These are phyloP conservation scores for Piromyces sp. DNA, from an alignment of 192 early-diverging fungal species.

Conservation along the genomic window DNA sequence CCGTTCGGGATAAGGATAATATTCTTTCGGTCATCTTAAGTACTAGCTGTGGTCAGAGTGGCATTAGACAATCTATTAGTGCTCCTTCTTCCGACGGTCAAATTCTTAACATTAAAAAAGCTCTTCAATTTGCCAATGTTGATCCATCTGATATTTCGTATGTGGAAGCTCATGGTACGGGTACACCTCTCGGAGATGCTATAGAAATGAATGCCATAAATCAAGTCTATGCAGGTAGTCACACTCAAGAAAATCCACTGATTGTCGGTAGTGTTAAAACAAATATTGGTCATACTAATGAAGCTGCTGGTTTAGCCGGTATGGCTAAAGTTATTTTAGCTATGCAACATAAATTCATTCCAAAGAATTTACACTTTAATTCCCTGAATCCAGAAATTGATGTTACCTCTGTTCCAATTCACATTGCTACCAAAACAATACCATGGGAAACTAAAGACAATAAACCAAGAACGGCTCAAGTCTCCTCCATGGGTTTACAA, in stretches of 20 bases:
- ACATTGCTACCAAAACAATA: background rate
- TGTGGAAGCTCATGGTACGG: background rate
- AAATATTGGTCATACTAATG: background rate
- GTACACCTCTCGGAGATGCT: background rate
- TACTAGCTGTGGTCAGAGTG: background rate
- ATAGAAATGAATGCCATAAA: background rate
- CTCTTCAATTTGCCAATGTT: too few species aligned
- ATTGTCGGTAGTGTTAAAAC: background rate
- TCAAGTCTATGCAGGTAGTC: background rate
- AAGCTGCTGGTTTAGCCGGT: background rate
- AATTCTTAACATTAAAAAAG: too few species aligned
- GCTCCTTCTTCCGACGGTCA: background rate
- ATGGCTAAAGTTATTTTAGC: background rate
- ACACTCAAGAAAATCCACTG: background rate
- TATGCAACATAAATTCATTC: background rate
- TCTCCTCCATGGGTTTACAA: background rate
- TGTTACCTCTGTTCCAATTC: background rate
- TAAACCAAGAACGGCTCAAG: background rate
- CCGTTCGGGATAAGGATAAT: background rate
- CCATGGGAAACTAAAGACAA: background rate
- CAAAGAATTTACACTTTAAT: background rate
- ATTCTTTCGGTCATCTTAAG: background rate
- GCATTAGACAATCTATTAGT: background rate
- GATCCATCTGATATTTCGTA: background rate
- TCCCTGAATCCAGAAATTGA: background rate